A percentile compares a stretch with the other conserved stretches of the same genome.
phyloP scores from a whole-genome alignment of 2,329 filamentous ascomycete genomes.

The Nannizziopsis arthrosporioides region DNA sequence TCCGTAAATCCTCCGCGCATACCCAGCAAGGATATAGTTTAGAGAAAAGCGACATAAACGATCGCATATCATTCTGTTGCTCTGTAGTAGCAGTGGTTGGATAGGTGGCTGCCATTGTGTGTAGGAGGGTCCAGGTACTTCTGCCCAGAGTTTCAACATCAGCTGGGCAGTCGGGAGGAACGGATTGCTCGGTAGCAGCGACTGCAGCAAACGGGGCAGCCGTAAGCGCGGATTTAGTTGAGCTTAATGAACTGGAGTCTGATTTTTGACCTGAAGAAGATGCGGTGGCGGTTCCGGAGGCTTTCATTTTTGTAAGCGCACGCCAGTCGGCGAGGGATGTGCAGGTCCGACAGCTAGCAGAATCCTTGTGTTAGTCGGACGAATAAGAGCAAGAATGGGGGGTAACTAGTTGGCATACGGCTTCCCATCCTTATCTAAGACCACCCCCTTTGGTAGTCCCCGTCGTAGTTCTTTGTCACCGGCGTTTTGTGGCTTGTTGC shows the following conservation, averaged over 20 bases:
- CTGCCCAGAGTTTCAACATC: conserved; percentile 81
- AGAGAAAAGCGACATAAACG: conserved; percentile 70
- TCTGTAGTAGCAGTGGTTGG: conserved; percentile 54
- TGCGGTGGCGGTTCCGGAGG: conserved; percentile 12
- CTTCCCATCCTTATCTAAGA: conserved; percentile 41
- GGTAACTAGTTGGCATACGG: conserved; percentile 27
- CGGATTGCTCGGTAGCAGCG: conserved; percentile 21
- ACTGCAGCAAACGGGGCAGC: conserved; percentile 13
- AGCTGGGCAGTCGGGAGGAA: conserved; percentile 64
- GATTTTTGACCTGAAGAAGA: conserved; percentile 21
- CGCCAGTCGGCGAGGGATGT: conserved; percentile 39
- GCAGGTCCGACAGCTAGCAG: conserved; percentile 37
- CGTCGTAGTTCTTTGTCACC: conserved; percentile 17
- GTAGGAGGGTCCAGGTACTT: conserved; percentile 83
- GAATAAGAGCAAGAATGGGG: not conserved
- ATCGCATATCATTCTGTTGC: conserved; percentile 63
- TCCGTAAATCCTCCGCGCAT: conserved; percentile 83
- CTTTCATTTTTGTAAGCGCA: conserved; percentile 32
- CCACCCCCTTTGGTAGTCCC: conserved; percentile 36
- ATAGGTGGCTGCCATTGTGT: conserved; percentile 81
- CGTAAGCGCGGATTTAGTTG: conserved; percentile 21
- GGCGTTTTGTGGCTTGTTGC: conserved; percentile 10
- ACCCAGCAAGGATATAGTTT: conserved; percentile 91
- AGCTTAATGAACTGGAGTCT: conserved; percentile 27
- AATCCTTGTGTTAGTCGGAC: not conserved